phyloP scores from a whole-genome alignment of 2,329 filamentous ascomycete genomes.

The Seiridium cupressi region DNA sequence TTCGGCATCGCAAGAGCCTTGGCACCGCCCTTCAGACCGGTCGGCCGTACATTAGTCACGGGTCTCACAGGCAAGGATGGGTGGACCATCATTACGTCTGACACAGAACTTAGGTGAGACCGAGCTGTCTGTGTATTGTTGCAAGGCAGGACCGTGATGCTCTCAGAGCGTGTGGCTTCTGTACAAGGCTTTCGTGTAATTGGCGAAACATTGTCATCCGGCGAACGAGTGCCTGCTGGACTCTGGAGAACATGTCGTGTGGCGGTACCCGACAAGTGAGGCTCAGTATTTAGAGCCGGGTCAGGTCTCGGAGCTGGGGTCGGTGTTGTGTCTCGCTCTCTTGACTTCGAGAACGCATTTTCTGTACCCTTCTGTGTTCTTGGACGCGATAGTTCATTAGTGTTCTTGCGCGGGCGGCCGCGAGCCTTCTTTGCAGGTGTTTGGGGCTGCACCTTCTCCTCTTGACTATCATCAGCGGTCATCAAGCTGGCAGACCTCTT shows the following conservation, averaged over 20 bases:
- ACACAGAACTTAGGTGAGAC: not conserved
- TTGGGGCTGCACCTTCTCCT: not conserved
- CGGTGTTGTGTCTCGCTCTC: not conserved
- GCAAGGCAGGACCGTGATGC: no score
- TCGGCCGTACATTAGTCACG: not conserved
- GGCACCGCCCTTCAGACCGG: not conserved
- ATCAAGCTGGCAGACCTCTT: not conserved
- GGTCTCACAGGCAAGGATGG: not conserved
- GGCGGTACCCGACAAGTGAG: not conserved
- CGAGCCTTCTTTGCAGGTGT: not conserved
- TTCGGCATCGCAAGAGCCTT: not conserved
- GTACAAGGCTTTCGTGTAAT: no score
- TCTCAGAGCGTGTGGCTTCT: no score
- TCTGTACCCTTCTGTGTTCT: not conserved
- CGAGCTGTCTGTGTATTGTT: no score
- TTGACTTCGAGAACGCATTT: not conserved
- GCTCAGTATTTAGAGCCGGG: not conserved
- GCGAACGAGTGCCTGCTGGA: no score
- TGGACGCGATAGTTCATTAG: not conserved
- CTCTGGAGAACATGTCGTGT: no score
- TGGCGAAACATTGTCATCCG: no score
- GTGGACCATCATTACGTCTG: not conserved
- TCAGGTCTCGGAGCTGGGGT: not conserved
- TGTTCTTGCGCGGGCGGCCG: not conserved
- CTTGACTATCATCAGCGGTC: not conserved